Conservation (phyloP, 2,329 filamentous ascomycete genomes). For the Phaeoacremonium minimum region DNA sequence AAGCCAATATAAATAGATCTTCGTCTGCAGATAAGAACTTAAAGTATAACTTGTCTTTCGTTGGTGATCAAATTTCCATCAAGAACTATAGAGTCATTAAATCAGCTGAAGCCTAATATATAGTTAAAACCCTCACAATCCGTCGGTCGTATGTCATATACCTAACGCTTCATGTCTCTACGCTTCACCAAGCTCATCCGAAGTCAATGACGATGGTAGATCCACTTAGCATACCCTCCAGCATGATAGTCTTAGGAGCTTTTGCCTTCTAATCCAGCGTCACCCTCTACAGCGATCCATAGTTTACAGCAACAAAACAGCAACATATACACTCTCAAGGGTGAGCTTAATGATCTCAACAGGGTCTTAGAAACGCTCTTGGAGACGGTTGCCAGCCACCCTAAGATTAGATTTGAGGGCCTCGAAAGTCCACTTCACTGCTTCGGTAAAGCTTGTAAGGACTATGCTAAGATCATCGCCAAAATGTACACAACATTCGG, state of each 20-base stretch:
- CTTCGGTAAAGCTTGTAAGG: slow-evolving; percentile 6
- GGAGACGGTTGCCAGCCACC: slow-evolving; percentile 3
- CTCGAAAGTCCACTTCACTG: slow-evolving; percentile 4
- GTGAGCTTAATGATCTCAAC: slow-evolving; percentile 2
- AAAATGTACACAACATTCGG: slow-evolving; percentile 5
- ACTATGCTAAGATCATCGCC: slow-evolving; percentile 2
- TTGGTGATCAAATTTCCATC: too few species aligned
- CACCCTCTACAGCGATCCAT: slow-evolving; percentile 2
- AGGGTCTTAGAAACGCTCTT: slow-evolving; percentile 4
- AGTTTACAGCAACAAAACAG: slow-evolving; percentile 3
- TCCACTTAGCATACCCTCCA: slow-evolving; percentile 1
- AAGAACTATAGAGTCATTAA: background rate
- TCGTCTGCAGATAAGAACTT: too few species aligned
- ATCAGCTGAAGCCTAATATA: background rate
- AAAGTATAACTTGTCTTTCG: too few species aligned
- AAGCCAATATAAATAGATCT: too few species aligned
- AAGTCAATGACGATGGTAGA: background rate
- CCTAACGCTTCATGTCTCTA: background rate
- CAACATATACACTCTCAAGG: slow-evolving; percentile 1
- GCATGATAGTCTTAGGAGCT: slow-evolving; percentile 1
- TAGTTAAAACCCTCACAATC: background rate
- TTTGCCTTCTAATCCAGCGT: slow-evolving; percentile 4
- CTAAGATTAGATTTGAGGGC: slow-evolving; percentile 1
- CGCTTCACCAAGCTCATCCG: background rate
- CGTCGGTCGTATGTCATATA: background rate